A percentile compares a stretch with the other conserved stretches of the same genome.
Conservation (phyloP, 805 yeast species). For the Kodamaea kaohsiungensis region DNA sequence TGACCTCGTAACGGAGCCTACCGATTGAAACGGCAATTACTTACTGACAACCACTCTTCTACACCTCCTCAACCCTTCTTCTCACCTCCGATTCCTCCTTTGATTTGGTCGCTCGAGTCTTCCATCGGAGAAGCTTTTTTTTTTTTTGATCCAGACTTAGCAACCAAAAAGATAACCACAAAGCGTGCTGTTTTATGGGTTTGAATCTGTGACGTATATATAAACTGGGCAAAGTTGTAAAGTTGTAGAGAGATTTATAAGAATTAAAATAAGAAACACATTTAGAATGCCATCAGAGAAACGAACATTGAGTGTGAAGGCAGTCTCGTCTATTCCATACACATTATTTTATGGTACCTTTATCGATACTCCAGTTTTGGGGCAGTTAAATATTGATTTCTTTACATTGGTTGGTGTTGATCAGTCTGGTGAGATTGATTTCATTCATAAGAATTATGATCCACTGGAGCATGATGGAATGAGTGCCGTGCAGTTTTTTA, state of each 20-base stretch:
- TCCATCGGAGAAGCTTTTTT: not conserved
- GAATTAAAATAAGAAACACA: not conserved
- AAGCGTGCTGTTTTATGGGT: not conserved
- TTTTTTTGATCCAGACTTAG: not conserved
- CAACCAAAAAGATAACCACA: not conserved
- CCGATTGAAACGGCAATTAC: no score
- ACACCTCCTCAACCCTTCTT: not conserved
- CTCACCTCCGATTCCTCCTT: not conserved
- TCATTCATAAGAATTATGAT: constrained; percentile 20
- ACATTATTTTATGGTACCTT: constrained; percentile 68
- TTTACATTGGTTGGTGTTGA: constrained; percentile 67
- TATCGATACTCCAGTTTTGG: constrained; percentile 67
- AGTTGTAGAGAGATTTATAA: not conserved
- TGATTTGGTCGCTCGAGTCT: not conserved
- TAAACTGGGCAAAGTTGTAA: not conserved
- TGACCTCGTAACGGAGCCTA: no score
- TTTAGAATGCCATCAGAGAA: not conserved
- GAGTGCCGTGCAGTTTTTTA: constrained; percentile 20
- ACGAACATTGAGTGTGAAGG: constrained; percentile 2
- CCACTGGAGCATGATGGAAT: constrained; percentile 11
- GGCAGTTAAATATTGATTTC: constrained; percentile 54
- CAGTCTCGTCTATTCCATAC: constrained; percentile 19
- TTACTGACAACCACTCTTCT: not conserved
- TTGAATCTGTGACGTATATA: not conserved
- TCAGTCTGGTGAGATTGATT: constrained; percentile 52